Percentiles rank a stretch among this genome's conserved stretches.
Conservation (phyloP, 257 asterid genomes). For the Echites panduratus region DNA sequence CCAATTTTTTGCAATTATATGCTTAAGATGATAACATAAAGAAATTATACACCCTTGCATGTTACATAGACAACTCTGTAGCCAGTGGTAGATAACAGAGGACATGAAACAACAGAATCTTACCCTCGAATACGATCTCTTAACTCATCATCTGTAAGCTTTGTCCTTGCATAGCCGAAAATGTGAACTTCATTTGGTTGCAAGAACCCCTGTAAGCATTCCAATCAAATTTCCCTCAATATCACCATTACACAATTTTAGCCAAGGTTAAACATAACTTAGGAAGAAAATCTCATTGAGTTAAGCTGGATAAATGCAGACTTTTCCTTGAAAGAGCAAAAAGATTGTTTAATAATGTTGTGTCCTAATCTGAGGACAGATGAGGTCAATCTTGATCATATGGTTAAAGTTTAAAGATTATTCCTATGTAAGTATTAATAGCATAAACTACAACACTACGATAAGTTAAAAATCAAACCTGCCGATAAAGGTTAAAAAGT, state of each 20-base stretch:
- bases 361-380: not conserved
- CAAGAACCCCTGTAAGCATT: conserved; percentile 67
- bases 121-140: conserved; percentile 84
- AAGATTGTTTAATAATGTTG: not conserved
- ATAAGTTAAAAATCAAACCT: conserved; percentile 38
- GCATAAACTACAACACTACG: not conserved
- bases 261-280: not conserved
- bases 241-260: conserved; percentile 1
- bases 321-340: not conserved
- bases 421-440: not conserved
- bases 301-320: not conserved
- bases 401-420: not conserved
- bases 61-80: not conserved
- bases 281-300: not conserved
- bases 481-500: conserved; percentile 84
- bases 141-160: conserved; percentile 72
- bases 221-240: conserved; percentile 16
- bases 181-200: conserved; percentile 81
- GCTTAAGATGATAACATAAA: not conserved
- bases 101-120: conserved; percentile 15
- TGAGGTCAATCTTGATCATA: not conserved
- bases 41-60: not conserved
- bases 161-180: conserved; percentile 95
- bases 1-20: not conserved
- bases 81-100: not conserved